These are phyloP conservation scores for Gnomoniopsis smithogilvyi DNA, from an alignment of 2,329 filamentous ascomycete species.

Conservation along the genomic window DNA sequence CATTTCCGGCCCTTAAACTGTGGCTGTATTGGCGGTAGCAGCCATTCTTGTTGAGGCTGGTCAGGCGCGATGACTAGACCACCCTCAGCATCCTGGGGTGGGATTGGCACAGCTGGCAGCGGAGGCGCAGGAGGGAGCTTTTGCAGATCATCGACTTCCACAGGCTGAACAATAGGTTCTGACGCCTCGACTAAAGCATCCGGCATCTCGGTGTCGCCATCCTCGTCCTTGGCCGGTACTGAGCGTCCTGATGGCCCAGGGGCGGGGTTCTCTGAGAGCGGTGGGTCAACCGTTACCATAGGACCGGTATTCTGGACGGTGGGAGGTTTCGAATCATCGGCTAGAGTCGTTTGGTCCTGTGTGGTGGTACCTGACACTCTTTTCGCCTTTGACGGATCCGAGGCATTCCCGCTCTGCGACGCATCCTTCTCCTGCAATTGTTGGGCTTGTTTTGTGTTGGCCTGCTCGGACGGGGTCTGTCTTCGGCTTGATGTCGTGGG, in stretches of 20 bases:
- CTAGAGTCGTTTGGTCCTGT: constrained; percentile 43
- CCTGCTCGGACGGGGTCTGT: constrained; percentile 50
- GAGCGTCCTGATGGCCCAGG: constrained; percentile 4
- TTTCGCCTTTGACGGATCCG: constrained; percentile 38
- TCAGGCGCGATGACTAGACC: constrained; percentile 42
- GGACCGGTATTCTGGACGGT: constrained; percentile 33
- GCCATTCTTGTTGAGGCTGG: constrained; percentile 58
- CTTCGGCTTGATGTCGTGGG: constrained; percentile 53
- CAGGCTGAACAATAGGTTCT: constrained; percentile 13
- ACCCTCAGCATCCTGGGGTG: constrained; percentile 36
- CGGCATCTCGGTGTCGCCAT: constrained; percentile 66
- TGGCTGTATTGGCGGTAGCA: constrained; percentile 78
- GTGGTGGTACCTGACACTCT: constrained; percentile 43
- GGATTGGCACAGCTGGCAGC: constrained; percentile 32
- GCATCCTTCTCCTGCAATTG: constrained; percentile 49
- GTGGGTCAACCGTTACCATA: constrained; percentile 40
- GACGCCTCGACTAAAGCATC: constrained; percentile 50
- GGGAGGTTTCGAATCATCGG: constrained; percentile 45
- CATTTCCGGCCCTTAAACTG: constrained; percentile 88
- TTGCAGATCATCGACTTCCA: constrained; percentile 31
- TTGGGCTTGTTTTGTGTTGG: constrained; percentile 36
- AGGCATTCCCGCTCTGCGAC: constrained; percentile 31
- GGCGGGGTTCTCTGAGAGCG: constrained; percentile 22
- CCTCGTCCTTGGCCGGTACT: constrained; percentile 39
- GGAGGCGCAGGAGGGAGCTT: constrained; percentile 46